A percentile compares a stretch with the other conserved stretches of the same genome.
Conservation (phyloP, 495 filamentous ascomycete genomes). For the Hyphodiscus hymeniophilus region DNA sequence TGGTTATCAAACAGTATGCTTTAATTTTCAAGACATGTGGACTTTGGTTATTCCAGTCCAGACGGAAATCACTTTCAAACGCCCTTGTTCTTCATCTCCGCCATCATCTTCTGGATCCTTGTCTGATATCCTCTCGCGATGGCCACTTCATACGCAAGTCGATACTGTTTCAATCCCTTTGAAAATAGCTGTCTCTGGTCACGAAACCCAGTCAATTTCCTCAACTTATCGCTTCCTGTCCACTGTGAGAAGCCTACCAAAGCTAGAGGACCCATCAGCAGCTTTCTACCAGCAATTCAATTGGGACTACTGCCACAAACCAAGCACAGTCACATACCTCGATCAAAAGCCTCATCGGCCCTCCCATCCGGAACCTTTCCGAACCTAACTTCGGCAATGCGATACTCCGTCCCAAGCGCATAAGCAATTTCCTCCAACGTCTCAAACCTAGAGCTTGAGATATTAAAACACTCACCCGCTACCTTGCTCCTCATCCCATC, state of each 20-base stretch:
- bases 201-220: conserved; percentile 30
- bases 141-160: conserved; percentile 30
- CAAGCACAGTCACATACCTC: background rate
- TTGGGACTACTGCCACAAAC: background rate
- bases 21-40: too few species aligned
- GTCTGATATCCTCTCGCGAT: too few species aligned
- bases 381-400: conserved; percentile 16
- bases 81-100: too few species aligned
- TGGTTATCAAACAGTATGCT: too few species aligned
- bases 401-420: conserved; percentile 30
- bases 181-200: conserved; percentile 30
- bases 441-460: conserved; percentile 31
- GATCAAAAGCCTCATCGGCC: background rate
- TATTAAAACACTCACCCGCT: conserved; percentile 32
- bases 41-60: too few species aligned
- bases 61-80: too few species aligned
- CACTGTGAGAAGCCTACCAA: conserved; percentile 29
- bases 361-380: conserved; percentile 12
- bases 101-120: too few species aligned
- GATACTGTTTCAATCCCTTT: conserved; percentile 28
- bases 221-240: conserved; percentile 33
- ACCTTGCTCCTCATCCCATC: conserved; percentile 21
- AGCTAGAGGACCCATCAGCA: conserved; percentile 7
- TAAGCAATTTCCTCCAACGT: conserved; percentile 27
- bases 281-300: conserved; percentile 7